These are phyloP conservation scores for Calonectria hongkongensis DNA, from an alignment of 2,329 filamentous ascomycete species.

Conservation along the genomic window DNA sequence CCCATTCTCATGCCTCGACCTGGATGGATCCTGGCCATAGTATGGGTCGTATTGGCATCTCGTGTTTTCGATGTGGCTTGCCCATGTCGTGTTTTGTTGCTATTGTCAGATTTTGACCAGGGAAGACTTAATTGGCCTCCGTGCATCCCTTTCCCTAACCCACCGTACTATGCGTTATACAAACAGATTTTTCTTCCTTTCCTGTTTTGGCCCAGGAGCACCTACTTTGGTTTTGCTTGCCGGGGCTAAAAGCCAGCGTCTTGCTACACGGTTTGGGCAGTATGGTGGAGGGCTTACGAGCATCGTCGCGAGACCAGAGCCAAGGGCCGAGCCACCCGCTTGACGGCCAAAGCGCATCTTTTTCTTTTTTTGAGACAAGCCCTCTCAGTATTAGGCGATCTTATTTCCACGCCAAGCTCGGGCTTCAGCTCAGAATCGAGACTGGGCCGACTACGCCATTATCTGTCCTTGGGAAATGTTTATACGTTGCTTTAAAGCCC, in stretches of 20 bases:
- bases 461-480: background rate
- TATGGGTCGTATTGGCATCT: conserved; percentile 52
- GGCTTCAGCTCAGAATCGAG: conserved; percentile 33
- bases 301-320: background rate
- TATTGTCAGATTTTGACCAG: conserved; percentile 34
- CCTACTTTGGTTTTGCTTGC: conserved; percentile 18
- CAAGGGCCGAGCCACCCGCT: conserved; percentile 22
- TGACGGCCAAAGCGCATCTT: background rate
- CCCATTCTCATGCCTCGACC: conserved; percentile 15
- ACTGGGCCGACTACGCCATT: conserved; percentile 20
- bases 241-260: conserved; percentile 8
- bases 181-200: background rate
- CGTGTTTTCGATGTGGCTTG: conserved; percentile 48
- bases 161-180: background rate
- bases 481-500: conserved; percentile 1
- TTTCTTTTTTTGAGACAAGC: conserved; percentile 16
- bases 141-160: conserved; percentile 43
- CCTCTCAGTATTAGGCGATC: background rate
- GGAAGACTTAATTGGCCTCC: conserved; percentile 29
- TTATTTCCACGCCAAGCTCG: conserved; percentile 24
- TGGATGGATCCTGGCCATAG: conserved; percentile 28
- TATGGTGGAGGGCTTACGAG: conserved; percentile 19
- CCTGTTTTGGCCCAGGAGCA: conserved; percentile 1
- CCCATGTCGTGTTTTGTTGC: conserved; percentile 40
- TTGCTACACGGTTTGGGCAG: background rate